Percentiles rank a stretch among this genome's conserved stretches.
Conservation (phyloP, 2,329 filamentous ascomycete genomes). For the Microascus cirrosus region DNA sequence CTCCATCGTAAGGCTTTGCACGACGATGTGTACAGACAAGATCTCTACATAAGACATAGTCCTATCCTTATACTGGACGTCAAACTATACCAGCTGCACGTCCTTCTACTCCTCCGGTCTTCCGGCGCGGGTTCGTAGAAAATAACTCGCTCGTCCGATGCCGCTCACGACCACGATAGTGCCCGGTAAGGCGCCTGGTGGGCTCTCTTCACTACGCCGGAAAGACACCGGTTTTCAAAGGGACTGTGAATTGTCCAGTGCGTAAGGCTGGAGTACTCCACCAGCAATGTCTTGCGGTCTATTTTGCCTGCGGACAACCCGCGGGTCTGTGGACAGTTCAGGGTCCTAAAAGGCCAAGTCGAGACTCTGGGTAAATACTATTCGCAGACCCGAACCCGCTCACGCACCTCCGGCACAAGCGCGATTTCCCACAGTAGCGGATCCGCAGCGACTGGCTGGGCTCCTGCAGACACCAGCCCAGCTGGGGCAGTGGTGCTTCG, state of each 20-base stretch:
- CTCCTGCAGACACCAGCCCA: background rate
- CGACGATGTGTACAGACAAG: background rate
- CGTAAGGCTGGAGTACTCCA: background rate
- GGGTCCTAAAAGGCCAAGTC: background rate
- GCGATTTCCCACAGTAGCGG: background rate
- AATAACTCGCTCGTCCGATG: background rate
- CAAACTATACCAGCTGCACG: background rate
- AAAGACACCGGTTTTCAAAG: background rate
- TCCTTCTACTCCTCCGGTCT: background rate
- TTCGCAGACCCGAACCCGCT: background rate
- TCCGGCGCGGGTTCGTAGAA: background rate
- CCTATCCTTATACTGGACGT: background rate
- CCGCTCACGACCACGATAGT: background rate
- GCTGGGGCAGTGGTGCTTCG: background rate
- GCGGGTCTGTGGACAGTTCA: background rate
- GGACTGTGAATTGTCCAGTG: background rate
- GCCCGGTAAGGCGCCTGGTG: background rate
- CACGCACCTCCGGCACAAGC: background rate
- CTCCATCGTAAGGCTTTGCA: background rate
- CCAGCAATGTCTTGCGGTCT: background rate
- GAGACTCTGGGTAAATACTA: background rate
- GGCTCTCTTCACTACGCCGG: background rate
- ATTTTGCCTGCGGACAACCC: too few species aligned
- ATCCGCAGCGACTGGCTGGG: background rate
- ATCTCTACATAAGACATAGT: background rate